Evolutionary conservation across 148 eudicot species (phyloP), one percentile per base, ranked within the genome.

Genomic region (Selenicereus undatus): DNA sequence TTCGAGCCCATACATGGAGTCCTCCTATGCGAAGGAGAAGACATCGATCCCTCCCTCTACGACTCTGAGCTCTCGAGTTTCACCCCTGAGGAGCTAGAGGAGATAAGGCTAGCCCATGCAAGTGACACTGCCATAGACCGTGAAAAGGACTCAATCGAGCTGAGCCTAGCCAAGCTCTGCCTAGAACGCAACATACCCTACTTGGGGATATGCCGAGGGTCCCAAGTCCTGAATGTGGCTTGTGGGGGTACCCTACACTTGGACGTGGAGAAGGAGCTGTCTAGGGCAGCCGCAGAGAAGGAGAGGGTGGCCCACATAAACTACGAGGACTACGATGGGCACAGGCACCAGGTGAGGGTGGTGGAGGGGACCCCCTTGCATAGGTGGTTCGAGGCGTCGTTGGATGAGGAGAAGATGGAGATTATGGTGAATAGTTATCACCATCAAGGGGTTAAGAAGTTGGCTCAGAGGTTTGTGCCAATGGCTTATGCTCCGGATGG

Each of bases 401-500:
- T 88, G 30, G 85, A 78, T 27, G 82, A 77, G 20, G 73, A 73
- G 30, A 66, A 73, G 5, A 82, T 82, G 90, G 86, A 84, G 78
- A 84, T 88, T 58, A 35, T 82, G 83, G 90, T 88, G 3, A 88
- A 88, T 80, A 88, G 90, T 45, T 88, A 88, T 70, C 90, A 88
- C 51, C 90, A 88, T 69, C 90, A 88, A 80, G 90, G 90, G 17
- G 90, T 86, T 11, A 86, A 84, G 80, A 82, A 56, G 62, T 73
- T 88, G 70, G 90, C 90, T 18, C 85, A 84, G 72, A 84, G 88
- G 70, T 88, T 88, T 78, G 88, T 86, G 11, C 87, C 90, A 22
- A 86, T 88, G 90, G 90, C 90, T 21, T 82, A 80, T 51, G 88
- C 90, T 8, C 81, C 85, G n/a, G 90, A 88, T 82, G 88, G 90